Percentiles rank a stretch among this genome's conserved stretches.
Evolutionary conservation across 306 rosid genomes (phyloP).

Genomic region (Pyrus communis): DNA sequence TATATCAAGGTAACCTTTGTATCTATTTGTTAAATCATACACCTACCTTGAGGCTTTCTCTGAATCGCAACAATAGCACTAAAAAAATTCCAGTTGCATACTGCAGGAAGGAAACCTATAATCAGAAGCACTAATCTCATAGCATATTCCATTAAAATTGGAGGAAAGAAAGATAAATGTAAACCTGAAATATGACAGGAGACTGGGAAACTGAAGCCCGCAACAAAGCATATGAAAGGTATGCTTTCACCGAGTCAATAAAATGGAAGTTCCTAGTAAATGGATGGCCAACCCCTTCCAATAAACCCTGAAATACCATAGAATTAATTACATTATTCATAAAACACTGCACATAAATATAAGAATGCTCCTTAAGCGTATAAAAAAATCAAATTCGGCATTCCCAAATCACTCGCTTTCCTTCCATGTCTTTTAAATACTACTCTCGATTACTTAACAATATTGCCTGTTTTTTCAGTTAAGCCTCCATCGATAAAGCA

Average conservation of each 20-base stretch:
- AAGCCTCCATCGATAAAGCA: not conserved
- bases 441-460: not conserved
- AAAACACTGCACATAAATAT: conserved; percentile 6
- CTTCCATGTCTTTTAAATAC: not conserved
- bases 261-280: conserved; percentile 94
- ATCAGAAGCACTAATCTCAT: conserved; percentile 20
- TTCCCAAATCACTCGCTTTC: not conserved
- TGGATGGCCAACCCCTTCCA: conserved; percentile 93
- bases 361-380: not conserved
- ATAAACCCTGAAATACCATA: conserved; percentile 66
- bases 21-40: conserved; percentile 21
- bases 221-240: conserved; percentile 89
- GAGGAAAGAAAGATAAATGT: conserved; percentile 7
- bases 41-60: conserved; percentile 98
- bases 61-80: conserved; percentile 83
- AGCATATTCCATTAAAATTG: conserved; percentile 1
- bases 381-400: not conserved
- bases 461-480: not conserved
- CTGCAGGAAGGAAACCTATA: conserved; percentile 44
- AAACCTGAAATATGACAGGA: conserved; percentile 95
- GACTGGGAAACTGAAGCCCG: conserved; percentile 96
- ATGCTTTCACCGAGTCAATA: conserved; percentile 99
- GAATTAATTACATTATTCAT: not conserved
- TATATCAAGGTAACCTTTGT: conserved; percentile 10
- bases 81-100: conserved; percentile 92